Conservation (phyloP, 352 stramenopile genomes). For the Globisporangium irregulare region DNA sequence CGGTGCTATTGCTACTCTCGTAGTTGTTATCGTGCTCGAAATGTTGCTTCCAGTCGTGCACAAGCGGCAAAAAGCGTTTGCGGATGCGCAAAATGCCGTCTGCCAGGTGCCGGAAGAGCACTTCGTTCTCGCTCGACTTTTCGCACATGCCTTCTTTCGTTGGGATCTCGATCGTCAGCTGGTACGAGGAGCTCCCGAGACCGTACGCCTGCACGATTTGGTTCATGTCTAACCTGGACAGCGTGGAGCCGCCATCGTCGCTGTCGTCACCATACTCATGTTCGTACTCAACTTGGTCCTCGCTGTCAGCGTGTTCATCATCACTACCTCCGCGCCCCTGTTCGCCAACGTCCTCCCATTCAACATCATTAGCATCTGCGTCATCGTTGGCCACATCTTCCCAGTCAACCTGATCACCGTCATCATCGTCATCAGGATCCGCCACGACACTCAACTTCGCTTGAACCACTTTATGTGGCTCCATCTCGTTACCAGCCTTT, state of each 20-base stretch:
- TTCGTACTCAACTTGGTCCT: conserved; percentile 15
- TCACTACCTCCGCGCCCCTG: conserved; percentile 1
- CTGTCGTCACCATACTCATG: conserved; percentile 17
- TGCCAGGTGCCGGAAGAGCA: conserved; percentile 47
- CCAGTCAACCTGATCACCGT: not conserved
- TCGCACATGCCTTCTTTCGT: conserved; percentile 42
- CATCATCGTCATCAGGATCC: not conserved
- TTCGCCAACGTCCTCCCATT: conserved; percentile 29
- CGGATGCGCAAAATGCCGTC: conserved; percentile 58
- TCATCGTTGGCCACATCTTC: conserved; percentile 1
- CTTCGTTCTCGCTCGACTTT: conserved; percentile 64
- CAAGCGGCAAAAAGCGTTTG: conserved; percentile 70
- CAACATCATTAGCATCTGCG: conserved; percentile 18
- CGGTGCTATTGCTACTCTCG: not conserved
- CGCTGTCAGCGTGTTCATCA: conserved; percentile 14
- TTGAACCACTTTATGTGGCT: not conserved
- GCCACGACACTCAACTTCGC: not conserved
- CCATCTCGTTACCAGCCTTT: not conserved
- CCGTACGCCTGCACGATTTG: conserved; percentile 77
- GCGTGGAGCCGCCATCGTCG: conserved; percentile 6
- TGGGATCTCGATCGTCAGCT: conserved; percentile 65
- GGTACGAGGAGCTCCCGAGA: conserved; percentile 71
- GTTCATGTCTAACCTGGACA: conserved; percentile 60
- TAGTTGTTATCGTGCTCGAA: not conserved
- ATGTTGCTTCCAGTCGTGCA: conserved; percentile 44